Percentiles rank a stretch among this genome's conserved stretches.
Evolutionary conservation across 2,329 filamentous ascomycete species (phyloP).

Genomic region (Huntiella decipiens): DNA sequence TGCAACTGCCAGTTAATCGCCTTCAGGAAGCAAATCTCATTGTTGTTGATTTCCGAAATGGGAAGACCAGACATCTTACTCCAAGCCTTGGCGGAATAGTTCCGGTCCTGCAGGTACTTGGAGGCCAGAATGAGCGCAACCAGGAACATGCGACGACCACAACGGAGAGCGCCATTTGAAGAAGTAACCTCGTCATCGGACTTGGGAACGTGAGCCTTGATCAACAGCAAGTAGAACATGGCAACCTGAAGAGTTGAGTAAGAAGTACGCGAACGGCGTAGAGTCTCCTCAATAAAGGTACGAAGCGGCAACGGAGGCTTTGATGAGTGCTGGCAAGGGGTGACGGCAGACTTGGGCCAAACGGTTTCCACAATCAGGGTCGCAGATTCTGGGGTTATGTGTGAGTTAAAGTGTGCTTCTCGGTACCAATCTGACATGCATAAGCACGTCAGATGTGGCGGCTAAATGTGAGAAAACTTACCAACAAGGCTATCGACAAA

Average conservation of each 20-base stretch:
- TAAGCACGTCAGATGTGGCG: background rate
- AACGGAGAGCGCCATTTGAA: conserved; percentile 66
- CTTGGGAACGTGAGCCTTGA: conserved; percentile 73
- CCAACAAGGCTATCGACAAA: conserved; percentile 96
- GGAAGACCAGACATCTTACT: conserved; percentile 97
- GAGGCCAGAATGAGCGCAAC: conserved; percentile 87
- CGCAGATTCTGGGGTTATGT: conserved; percentile 55
- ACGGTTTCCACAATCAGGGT: conserved; percentile 95
- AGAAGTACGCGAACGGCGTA: conserved; percentile 84
- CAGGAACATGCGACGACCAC: conserved; percentile 92
- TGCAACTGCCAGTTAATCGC: conserved; percentile 91
- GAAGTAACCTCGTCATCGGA: conserved; percentile 60
- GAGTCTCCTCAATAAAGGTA: conserved; percentile 92
- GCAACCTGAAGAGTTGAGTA: conserved; percentile 96
- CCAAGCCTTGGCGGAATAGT: conserved; percentile 94
- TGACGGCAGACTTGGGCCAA: conserved; percentile 73
- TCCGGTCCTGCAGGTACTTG: conserved; percentile 94
- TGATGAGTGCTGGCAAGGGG: conserved; percentile 46
- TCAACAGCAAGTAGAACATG: conserved; percentile 85
- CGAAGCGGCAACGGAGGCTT: conserved; percentile 74
- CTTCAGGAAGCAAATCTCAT: conserved; percentile 78
- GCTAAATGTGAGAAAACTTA: conserved; percentile 38
- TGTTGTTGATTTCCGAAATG: conserved; percentile 86
- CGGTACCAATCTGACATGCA: conserved; percentile 1
- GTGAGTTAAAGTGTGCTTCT: conserved; percentile 4